A percentile compares a stretch with the other conserved stretches of the same genome.
Evolutionary conservation across 73 alveolate genomes (phyloP).

Genomic region (Stentor coeruleus): DNA sequence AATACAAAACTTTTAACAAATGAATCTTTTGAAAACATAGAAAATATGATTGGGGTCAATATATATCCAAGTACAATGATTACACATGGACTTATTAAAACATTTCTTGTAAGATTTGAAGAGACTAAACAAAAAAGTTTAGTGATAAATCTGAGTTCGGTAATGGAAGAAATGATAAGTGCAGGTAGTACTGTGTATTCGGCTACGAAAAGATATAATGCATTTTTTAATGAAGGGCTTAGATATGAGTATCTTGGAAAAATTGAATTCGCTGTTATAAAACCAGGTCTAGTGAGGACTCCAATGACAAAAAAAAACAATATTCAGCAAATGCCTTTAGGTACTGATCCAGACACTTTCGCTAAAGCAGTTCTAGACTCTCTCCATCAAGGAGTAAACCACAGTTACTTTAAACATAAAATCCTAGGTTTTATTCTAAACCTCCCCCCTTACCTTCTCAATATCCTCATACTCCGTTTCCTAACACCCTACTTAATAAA

Average conservation of each 20-base stretch:
- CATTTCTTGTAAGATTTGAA: background rate
- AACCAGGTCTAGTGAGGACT: background rate
- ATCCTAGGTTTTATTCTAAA: too few relatives aligned
- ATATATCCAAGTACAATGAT: conserved; percentile 18
- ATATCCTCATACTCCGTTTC: too few relatives aligned
- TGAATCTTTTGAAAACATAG: background rate
- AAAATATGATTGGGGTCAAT: conserved; percentile 20
- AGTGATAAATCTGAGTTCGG: background rate
- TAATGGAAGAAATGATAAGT: background rate
- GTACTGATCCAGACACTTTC: too few relatives aligned
- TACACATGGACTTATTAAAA: background rate
- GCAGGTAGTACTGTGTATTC: background rate
- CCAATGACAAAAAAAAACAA: background rate
- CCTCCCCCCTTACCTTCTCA: too few relatives aligned
- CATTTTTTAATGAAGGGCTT: conserved; percentile 3
- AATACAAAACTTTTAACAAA: background rate
- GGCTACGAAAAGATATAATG: background rate
- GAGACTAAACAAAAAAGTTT: background rate
- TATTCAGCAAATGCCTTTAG: too few relatives aligned
- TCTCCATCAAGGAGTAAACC: too few relatives aligned
- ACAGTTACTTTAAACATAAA: too few relatives aligned
- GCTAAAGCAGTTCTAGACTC: too few relatives aligned
- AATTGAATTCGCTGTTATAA: background rate
- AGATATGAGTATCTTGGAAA: background rate
- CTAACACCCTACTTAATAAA: too few relatives aligned